A percentile compares a stretch with the other conserved stretches of the same genome.
phyloP scores from a whole-genome alignment of 495 filamentous ascomycete genomes.

The Lineolata rhizophorae region DNA sequence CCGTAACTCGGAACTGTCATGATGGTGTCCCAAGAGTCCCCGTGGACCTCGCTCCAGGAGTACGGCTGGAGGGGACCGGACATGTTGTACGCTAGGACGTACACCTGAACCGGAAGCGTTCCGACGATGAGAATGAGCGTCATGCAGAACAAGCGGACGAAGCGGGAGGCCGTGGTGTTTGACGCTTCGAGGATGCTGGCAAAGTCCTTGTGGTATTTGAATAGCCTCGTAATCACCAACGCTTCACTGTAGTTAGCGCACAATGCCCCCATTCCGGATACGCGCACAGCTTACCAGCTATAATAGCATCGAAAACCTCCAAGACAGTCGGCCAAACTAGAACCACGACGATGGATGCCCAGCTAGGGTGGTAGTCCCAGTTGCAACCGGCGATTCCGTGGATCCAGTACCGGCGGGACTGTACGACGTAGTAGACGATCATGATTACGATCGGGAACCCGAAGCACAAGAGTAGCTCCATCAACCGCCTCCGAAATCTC shows the following conservation, averaged over 20 bases:
- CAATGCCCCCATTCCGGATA: not conserved
- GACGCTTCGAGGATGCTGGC: conserved; percentile 30
- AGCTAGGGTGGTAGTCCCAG: conserved; percentile 39
- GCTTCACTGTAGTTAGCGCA: conserved; percentile 17
- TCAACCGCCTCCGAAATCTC: conserved; percentile 26
- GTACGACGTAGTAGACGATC: conserved; percentile 44
- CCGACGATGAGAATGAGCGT: conserved; percentile 41
- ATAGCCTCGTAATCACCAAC: conserved; percentile 43
- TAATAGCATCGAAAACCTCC: conserved; percentile 37
- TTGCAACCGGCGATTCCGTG: conserved; percentile 54
- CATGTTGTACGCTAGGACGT: conserved; percentile 37
- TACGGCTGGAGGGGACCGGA: conserved; percentile 21
- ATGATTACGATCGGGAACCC: conserved; percentile 42
- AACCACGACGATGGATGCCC: conserved; percentile 43
- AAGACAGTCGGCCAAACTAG: conserved; percentile 46
- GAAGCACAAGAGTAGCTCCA: conserved; percentile 50
- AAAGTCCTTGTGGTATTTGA: conserved; percentile 41
- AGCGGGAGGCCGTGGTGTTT: conserved; percentile 43
- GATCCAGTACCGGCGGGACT: conserved; percentile 49
- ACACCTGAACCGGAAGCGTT: conserved; percentile 40
- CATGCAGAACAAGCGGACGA: conserved; percentile 59
- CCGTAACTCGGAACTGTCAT: conserved; percentile 35
- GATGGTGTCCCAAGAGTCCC: conserved; percentile 34
- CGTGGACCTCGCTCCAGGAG: conserved; percentile 32
- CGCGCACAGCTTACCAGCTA: conserved; percentile 38